Evolutionary conservation across 495 filamentous ascomycete species (phyloP), one percentile per base, ranked within the genome.

Genomic region (Massariosphaeria phaeospora): DNA sequence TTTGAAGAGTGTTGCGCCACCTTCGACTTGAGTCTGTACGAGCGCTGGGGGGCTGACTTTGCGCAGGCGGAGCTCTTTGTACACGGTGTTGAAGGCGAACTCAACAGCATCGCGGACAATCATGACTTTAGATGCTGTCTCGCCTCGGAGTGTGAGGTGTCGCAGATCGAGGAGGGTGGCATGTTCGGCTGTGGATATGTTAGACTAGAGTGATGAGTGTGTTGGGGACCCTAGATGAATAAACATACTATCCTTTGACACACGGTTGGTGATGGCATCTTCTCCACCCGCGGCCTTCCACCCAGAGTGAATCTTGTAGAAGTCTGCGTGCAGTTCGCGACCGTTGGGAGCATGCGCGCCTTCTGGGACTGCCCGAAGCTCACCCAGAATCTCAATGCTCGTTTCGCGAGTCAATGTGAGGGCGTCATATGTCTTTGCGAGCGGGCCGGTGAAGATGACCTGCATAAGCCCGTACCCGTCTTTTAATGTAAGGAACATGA

Each of bases 11-110:
- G 93, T 97, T 59, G 85, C 83, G 41, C 93, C 93, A 57, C 93
- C 93, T 74, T 99, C 93, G 52, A 96, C 93, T 72, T 96, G 91
- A 6, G 93, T 97, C 72, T 99, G 93, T n/a, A 97, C 94, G 73
- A 99, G 88, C 36, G 89, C 90, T 8, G 93, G 93, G 2, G 93
- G 93, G 35, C 85, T 86, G 40, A 99, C 91, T 71, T 97, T 91
- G 42, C 78, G 76, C 67, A 94, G 78, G 43, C 82, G 78, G 63
- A 84, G 77, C 63, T 90, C 85, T 61, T 85, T 83, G 69, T 91
- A 97, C 41, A 82, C 79, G 66, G 83, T 78, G 61, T 84, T 76
- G 74, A 97, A 97, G 1, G 91, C 91, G 50, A 82, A 77, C 58
- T 96, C 80, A 17, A 91, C 80, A 2, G 85, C 85, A 30, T 89